Percentiles rank a stretch among this genome's conserved stretches.
phyloP scores from a whole-genome alignment of 2,329 filamentous ascomycete genomes.

The Diaporthe amygdali region DNA sequence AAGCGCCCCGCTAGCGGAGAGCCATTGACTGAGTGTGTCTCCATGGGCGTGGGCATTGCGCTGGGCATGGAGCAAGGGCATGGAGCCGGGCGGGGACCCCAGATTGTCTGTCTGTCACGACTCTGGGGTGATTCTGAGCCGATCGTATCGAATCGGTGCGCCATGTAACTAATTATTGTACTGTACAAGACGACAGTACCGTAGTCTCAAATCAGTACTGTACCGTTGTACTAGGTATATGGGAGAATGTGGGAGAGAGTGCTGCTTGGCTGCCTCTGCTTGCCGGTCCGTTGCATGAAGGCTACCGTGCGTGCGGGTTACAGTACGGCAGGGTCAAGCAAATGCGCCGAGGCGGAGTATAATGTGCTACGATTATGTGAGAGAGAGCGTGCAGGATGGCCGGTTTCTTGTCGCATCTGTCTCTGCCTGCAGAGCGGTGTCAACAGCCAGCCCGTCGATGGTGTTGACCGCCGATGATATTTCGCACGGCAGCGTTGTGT shows the following conservation, averaged over 20 bases:
- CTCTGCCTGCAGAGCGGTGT: neutral
- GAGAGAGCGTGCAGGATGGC: slow-evolving; percentile 5
- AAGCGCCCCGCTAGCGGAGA: slow-evolving; percentile 19
- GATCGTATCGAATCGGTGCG: neutral
- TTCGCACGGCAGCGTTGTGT: neutral
- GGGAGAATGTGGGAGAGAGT: neutral
- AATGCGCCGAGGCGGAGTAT: slow-evolving; percentile 11
- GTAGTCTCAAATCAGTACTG: neutral
- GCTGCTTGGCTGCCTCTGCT: slow-evolving; percentile 6
- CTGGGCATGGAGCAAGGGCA: neutral
- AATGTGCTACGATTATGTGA: slow-evolving; percentile 7
- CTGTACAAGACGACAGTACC: slow-evolving; percentile 6
- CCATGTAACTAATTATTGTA: neutral
- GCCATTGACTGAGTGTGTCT: slow-evolving; percentile 3
- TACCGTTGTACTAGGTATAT: neutral
- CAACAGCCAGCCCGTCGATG: too few relatives aligned
- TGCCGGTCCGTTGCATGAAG: slow-evolving; percentile 16
- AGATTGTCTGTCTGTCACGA: slow-evolving; percentile 22
- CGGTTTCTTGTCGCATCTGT: neutral
- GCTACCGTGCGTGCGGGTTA: slow-evolving; percentile 10
- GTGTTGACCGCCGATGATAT: neutral
- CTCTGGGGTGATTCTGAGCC: slow-evolving; percentile 24
- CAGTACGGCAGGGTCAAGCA: neutral
- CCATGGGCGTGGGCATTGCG: slow-evolving; percentile 13
- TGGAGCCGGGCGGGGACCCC: slow-evolving; percentile 21